Conservation (phyloP, 1,284 basidiomycete species). For the Papiliotrema laurentii region DNA sequence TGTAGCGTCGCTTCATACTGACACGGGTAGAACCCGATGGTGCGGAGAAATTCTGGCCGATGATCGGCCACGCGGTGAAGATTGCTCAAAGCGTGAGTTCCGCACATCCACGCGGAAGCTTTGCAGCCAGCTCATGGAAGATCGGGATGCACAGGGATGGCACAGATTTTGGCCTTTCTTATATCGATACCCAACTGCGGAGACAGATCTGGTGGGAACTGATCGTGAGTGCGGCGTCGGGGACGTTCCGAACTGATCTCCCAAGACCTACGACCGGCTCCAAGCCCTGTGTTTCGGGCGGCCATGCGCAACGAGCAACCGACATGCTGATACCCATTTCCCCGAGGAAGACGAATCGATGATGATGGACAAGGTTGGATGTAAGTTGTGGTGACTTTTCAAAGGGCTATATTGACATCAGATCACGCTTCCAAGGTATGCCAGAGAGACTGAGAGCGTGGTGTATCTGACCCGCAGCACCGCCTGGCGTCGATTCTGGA, state of each 20-base stretch:
- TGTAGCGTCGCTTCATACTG: neutral
- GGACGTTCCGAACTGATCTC: neutral
- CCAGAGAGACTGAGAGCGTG: slow-evolving; percentile 21
- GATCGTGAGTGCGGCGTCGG: slow-evolving; percentile 16
- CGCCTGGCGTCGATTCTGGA: slow-evolving; percentile 39
- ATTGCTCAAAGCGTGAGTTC: slow-evolving; percentile 34
- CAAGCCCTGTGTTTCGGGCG: slow-evolving; percentile 44
- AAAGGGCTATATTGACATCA: neutral
- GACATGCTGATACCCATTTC: slow-evolving; percentile 37
- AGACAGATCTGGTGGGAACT: slow-evolving; percentile 47
- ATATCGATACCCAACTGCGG: slow-evolving; percentile 40
- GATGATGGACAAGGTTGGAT: slow-evolving; percentile 33
- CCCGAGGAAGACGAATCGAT: slow-evolving; percentile 24
- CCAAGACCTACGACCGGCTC: slow-evolving; percentile 34
- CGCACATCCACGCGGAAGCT: neutral
- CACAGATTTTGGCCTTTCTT: slow-evolving; percentile 37
- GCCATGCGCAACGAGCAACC: slow-evolving; percentile 37
- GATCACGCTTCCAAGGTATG: neutral
- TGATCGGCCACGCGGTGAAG: slow-evolving; percentile 42
- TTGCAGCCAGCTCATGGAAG: slow-evolving; percentile 8
- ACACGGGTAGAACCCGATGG: neutral
- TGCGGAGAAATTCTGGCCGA: slow-evolving; percentile 47
- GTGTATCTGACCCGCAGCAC: slow-evolving; percentile 25
- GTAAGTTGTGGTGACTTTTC: slow-evolving; percentile 15
- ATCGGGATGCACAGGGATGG: slow-evolving; percentile 47